Percentiles rank a stretch among this genome's conserved stretches.
phyloP scores from a whole-genome alignment of 345 rosid species.

The Melastoma malabathricum region DNA sequence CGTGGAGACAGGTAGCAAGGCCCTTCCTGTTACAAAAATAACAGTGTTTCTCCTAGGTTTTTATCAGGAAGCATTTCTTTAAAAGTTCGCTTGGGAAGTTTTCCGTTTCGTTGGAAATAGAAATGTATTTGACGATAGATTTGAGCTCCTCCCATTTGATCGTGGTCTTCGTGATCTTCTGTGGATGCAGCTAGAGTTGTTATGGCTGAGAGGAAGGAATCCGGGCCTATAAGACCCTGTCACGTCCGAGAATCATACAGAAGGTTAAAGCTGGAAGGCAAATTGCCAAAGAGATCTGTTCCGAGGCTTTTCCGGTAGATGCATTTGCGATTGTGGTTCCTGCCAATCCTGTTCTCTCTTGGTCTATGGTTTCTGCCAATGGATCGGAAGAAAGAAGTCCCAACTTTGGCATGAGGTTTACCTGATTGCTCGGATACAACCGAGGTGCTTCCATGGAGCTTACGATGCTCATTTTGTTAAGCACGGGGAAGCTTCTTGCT shows the following conservation, averaged over 20 bases:
- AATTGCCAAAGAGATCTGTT: conserved; percentile 71
- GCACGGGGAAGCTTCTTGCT: too few species aligned
- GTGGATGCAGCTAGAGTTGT: conserved; percentile 59
- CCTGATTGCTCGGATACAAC: too few species aligned
- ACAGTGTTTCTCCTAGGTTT: too few species aligned
- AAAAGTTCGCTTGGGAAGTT: neutral
- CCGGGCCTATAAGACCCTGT: conserved; percentile 95
- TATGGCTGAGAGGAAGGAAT: conserved; percentile 80
- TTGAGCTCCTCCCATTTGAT: neutral
- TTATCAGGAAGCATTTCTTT: too few species aligned
- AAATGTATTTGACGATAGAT: neutral
- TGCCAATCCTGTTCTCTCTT: too few species aligned
- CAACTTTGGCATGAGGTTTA: too few species aligned
- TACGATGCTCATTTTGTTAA: too few species aligned
- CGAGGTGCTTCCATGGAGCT: too few species aligned
- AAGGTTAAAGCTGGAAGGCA: conserved; percentile 78
- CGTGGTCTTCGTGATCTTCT: neutral
- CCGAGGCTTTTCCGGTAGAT: conserved; percentile 75
- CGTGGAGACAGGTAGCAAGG: conserved; percentile 61
- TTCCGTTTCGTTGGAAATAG: too few species aligned
- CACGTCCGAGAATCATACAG: conserved; percentile 87
- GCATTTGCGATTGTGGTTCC: too few species aligned
- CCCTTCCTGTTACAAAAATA: neutral
- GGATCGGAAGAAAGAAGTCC: too few species aligned
- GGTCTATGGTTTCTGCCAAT: too few species aligned